A percentile compares a stretch with the other conserved stretches of the same genome.
phyloP scores from a whole-genome alignment of 192 early-diverging fungal species.

The Umbelopsis isabellina region DNA sequence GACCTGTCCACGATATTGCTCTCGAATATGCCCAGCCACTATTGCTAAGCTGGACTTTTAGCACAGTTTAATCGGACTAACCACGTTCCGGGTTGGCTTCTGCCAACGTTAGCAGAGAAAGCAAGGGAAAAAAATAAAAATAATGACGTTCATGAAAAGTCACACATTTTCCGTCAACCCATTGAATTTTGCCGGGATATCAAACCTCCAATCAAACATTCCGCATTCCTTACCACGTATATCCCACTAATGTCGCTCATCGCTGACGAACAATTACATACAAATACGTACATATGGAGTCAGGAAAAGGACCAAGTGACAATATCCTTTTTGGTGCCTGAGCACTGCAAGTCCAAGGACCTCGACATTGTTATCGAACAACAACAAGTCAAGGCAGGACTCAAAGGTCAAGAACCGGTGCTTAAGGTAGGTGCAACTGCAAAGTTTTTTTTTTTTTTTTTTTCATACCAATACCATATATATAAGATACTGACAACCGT shows the following conservation, averaged over 20 bases:
- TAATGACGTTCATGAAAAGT: too few species aligned
- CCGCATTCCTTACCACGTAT: neutral
- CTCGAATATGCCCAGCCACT: too few species aligned
- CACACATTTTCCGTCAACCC: too few species aligned
- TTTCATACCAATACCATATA: neutral
- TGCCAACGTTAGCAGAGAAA: too few species aligned
- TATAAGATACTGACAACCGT: neutral
- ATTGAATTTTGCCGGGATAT: too few species aligned
- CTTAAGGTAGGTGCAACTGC: slow-evolving; percentile 25
- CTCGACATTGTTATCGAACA: slow-evolving; percentile 40
- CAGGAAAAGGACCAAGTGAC: slow-evolving; percentile 43
- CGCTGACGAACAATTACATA: slow-evolving; percentile 37
- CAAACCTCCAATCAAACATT: too few species aligned
- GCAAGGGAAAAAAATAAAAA: too few species aligned
- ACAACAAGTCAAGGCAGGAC: slow-evolving; percentile 36
- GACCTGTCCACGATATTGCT: too few species aligned
- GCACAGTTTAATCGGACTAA: too few species aligned
- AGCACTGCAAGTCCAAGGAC: slow-evolving; percentile 35
- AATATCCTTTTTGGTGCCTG: slow-evolving; percentile 42
- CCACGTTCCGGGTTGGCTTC: too few species aligned
- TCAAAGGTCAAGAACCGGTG: slow-evolving; percentile 43
- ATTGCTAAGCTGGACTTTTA: too few species aligned
- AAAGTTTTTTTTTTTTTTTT: neutral
- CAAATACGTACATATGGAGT: slow-evolving; percentile 42
- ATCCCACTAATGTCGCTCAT: slow-evolving; percentile 4